Evolutionary conservation across 2,329 filamentous ascomycete genomes (phyloP), one percentile per base, ranked within the genome.

Genomic region (Didymellaceae sp.): DNA sequence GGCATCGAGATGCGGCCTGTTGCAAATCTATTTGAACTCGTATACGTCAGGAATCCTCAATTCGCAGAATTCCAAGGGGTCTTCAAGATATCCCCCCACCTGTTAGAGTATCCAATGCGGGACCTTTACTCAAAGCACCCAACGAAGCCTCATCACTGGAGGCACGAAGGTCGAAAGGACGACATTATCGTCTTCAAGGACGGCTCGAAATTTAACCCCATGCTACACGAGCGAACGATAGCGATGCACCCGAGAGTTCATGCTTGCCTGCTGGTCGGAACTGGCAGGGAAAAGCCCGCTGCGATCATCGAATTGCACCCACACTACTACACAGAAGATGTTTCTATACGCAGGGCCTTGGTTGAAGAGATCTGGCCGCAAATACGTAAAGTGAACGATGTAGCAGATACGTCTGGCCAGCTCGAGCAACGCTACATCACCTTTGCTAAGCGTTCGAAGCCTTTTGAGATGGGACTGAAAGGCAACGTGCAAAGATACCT

Each of bases 381-480:
- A 0, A 70, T 82, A 0, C 65, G 78, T 30, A 58, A 66, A 24
- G 79, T 78, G 0, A 82, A 82, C 32, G 61, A 63, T 1, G 48
- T 66, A 1, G 71, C 73, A 8, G 71, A 74, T 1, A 72, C 73
- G 6, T 75, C 77, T 50, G 74, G 71, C 2, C 75, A 76, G 35
- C 61, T 83, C 1, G 69, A 73, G 43, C 73, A 72, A 48, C 72
- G 73, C 17, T 76, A 73, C 38, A 71, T 82, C 24, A 68, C 74
- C 0, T 71, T 82, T 44, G 67, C 77, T 0, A 74, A 73, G 9
- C 67, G 66, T 10, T 65, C 70, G 6, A 79, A 79, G 57, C 75
- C 78, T 0, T 79, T 82, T 41, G 59, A 71, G 1, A 71, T 68
- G 13, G 76, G 78, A 0, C 72, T 75, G n/a, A 80, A 82, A 53